Evolutionary conservation across 2,329 filamentous ascomycete genomes (phyloP).

Genomic region (Byssothecium circinans): DNA sequence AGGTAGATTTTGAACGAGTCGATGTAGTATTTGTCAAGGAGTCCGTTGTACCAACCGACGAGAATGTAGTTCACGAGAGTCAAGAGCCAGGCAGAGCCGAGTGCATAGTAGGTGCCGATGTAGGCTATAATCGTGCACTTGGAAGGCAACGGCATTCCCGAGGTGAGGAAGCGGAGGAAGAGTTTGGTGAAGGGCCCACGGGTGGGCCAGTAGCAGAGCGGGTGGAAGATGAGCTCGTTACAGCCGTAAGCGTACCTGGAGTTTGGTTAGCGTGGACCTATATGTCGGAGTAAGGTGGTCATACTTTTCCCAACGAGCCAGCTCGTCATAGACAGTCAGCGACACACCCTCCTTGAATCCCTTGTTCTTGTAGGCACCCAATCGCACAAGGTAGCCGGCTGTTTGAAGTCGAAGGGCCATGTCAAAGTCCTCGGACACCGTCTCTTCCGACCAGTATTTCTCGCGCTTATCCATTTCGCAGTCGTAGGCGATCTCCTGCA

Average conservation of each 20-base stretch:
- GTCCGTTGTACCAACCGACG: slow-evolving; percentile 71
- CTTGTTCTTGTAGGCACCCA: slow-evolving; percentile 68
- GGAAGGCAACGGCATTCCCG: slow-evolving; percentile 64
- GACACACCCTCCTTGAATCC: slow-evolving; percentile 76
- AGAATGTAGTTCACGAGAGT: slow-evolving; percentile 71
- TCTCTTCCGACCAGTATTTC: slow-evolving; percentile 73
- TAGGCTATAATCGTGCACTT: slow-evolving; percentile 74
- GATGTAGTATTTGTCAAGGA: slow-evolving; percentile 78
- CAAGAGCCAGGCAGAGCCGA: slow-evolving; percentile 67
- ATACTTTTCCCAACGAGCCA: slow-evolving; percentile 70
- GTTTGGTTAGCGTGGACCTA: slow-evolving; percentile 13
- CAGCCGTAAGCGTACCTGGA: slow-evolving; percentile 64
- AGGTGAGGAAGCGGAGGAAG: slow-evolving; percentile 62
- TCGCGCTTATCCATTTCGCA: slow-evolving; percentile 54
- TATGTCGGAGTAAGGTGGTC: not conserved
- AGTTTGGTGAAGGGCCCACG: slow-evolving; percentile 67
- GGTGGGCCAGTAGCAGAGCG: slow-evolving; percentile 62
- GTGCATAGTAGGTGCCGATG: slow-evolving; percentile 72
- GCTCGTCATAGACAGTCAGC: slow-evolving; percentile 71
- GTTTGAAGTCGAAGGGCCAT: slow-evolving; percentile 73
- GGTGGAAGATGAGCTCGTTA: slow-evolving; percentile 71
- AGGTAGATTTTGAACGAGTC: slow-evolving; percentile 71
- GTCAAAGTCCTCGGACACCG: slow-evolving; percentile 79
- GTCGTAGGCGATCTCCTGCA: slow-evolving; percentile 57
- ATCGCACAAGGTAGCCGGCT: slow-evolving; percentile 66